A percentile compares a stretch with the other conserved stretches of the same genome.
Evolutionary conservation across 768 basidiomycete species (phyloP).

Genomic region (Fistulinella prunicolor): DNA sequence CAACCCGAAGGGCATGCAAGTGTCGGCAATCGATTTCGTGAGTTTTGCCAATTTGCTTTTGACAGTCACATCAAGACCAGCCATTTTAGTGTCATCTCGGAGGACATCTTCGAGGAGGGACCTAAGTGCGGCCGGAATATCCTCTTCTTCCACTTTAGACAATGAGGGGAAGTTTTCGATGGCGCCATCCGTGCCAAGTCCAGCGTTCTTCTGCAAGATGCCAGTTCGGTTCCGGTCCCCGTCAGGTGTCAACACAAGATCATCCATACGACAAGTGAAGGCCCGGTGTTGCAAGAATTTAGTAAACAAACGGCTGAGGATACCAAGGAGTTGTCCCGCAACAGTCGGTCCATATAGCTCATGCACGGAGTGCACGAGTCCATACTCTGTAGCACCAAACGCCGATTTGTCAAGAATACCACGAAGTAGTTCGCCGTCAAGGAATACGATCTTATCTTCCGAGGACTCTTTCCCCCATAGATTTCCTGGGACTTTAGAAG

Average conservation of each 20-base stretch:
- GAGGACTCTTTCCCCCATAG: constrained; percentile 79
- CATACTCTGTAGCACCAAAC: constrained; percentile 94
- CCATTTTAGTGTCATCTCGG: constrained; percentile 96
- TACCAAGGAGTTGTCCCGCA: constrained; percentile 88
- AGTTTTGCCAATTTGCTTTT: constrained; percentile 83
- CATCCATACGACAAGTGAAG: constrained; percentile 99
- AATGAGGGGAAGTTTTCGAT: constrained; percentile 89
- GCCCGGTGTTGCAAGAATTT: constrained; percentile 96
- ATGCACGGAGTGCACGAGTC: constrained; percentile 94
- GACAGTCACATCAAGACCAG: constrained; percentile 89
- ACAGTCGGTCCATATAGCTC: constrained; percentile 89
- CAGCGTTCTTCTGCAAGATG: constrained; percentile 62
- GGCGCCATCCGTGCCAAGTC: constrained; percentile 82
- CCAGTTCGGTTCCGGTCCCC: constrained; percentile 70
- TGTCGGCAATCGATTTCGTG: constrained; percentile 86
- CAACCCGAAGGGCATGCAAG: constrained; percentile 81
- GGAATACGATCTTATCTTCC: constrained; percentile 86
- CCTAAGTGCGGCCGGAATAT: constrained; percentile 56
- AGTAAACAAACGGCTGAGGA: constrained; percentile 92
- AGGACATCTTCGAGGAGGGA: constrained; percentile 86
- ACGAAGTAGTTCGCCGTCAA: constrained; percentile 90
- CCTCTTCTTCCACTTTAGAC: constrained; percentile 43
- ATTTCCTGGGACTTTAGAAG: constrained; percentile 84
- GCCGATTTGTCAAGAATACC: constrained; percentile 97
- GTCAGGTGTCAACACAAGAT: constrained; percentile 81